A percentile compares a stretch with the other conserved stretches of the same genome.
phyloP scores from a whole-genome alignment of 2,329 filamentous ascomycete genomes.

The Trichoderma atrobrunneum region DNA sequence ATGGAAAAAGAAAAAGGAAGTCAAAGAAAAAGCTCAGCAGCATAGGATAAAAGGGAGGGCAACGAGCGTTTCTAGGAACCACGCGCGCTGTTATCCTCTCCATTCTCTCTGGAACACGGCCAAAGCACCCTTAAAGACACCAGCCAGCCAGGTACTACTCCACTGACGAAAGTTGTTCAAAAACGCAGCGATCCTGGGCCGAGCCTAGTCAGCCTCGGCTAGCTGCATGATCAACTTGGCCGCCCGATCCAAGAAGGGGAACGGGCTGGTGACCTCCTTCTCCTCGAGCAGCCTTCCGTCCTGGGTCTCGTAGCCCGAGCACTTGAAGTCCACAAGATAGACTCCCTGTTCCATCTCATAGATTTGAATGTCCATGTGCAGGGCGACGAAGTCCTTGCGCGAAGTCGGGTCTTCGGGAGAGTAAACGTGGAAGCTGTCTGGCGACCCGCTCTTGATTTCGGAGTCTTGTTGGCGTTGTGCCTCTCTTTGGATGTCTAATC shows the following conservation, averaged over 20 bases:
- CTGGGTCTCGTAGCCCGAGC: conserved; percentile 84
- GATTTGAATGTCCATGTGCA: conserved; percentile 94
- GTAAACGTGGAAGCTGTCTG: conserved; percentile 41
- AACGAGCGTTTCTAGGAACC: not conserved
- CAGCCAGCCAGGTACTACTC: not conserved
- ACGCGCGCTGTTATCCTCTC: not conserved
- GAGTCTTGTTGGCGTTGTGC: conserved; percentile 13
- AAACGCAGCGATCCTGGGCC: not conserved
- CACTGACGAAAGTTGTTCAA: not conserved
- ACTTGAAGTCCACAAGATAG: conserved; percentile 98
- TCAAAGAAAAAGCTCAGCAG: not conserved
- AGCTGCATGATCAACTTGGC: conserved; percentile 90
- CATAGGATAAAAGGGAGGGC: not conserved
- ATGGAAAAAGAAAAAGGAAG: not conserved
- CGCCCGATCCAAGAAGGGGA: conserved; percentile 92
- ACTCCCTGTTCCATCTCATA: conserved; percentile 91
- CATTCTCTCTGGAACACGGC: not conserved
- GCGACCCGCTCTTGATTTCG: conserved; percentile 25
- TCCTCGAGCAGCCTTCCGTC: conserved; percentile 77
- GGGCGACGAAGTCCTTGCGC: conserved; percentile 69
- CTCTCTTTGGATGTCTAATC: conserved; percentile 7
- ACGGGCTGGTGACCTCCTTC: conserved; percentile 92
- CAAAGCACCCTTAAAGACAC: not conserved
- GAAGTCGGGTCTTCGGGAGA: conserved; percentile 37
- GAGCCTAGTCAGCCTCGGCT: conserved; percentile 67